Evolutionary conservation across 768 basidiomycete species (phyloP), one percentile per base, ranked within the genome.

Genomic region (Auriscalpium orientale): DNA sequence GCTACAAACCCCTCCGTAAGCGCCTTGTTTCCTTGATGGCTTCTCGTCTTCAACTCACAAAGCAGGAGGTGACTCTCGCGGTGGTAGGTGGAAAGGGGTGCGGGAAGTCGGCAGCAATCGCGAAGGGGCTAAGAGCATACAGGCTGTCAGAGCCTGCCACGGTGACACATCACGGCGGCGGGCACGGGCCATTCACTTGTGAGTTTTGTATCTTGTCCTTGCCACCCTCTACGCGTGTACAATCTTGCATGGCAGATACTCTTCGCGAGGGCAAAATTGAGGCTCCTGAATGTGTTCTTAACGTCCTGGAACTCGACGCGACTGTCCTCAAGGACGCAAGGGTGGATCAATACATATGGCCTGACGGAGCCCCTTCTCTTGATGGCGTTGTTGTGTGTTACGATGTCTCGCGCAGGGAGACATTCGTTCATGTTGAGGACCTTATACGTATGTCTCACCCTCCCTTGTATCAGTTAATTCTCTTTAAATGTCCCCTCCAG

Each of bases 381-480:
- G 85, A 93, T 59, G 95, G 87, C 0, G 81, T 87, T 13, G 79
- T 97, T 52, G 75, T 97, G 22, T 97, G 93, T 65, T 97, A 94
- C 68, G 89, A 94, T 70, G 80, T 85, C 10, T 79, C 82, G 1
- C 74, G 81, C 56, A 66, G 67, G 55, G 68, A 72, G 1, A 91
- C 91, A 20, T 85, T 90, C 63, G 68, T 68, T 15, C 84, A 82
- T 15, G 77, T 95, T 16, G 77, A 82, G 66, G 77, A 77, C 34
- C 76, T 91, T 49, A 74, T 95, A 35, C 77, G 93, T 94, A 66
- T 70, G 89, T 79, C 22, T 44, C 22, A 46, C 8, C 33, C 56
- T 54, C 28, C 2, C 15, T 37, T 3, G 12, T 45, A 28, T 7
- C 28, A 28, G 28, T 28, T 4, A 28, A 28, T 28, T 7, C 53